Percentiles rank a stretch among this genome's conserved stretches.
These are phyloP conservation scores for Cutaneotrichosporon sp. DNA, from an alignment of 1,284 basidiomycete genomes.

Conservation along the genomic window DNA sequence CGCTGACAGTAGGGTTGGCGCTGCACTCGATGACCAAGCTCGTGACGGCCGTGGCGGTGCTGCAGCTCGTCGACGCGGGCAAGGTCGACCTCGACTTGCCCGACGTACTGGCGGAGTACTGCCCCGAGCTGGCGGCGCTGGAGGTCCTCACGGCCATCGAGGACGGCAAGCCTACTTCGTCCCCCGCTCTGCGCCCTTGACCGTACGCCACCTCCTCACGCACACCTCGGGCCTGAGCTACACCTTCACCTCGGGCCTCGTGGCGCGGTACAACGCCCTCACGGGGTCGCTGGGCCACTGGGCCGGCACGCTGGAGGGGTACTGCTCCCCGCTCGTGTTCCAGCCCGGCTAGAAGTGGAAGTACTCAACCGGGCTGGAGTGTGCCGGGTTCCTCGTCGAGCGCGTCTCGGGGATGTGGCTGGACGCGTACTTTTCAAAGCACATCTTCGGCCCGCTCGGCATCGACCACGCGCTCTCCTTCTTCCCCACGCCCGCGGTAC, in stretches of 20 bases:
- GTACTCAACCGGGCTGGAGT: slow-evolving; percentile 46
- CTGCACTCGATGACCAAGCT: slow-evolving; percentile 45
- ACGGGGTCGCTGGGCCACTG: no score
- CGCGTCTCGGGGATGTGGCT: slow-evolving; percentile 40
- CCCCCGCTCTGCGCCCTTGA: slow-evolving; percentile 33
- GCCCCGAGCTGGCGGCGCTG: slow-evolving; percentile 37
- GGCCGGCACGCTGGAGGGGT: slow-evolving; percentile 13
- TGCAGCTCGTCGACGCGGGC: slow-evolving; percentile 23
- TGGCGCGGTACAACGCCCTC: no score
- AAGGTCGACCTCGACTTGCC: slow-evolving; percentile 28
- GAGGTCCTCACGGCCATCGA: slow-evolving; percentile 35
- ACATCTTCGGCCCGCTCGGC: slow-evolving; percentile 44
- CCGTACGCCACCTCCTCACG: slow-evolving; percentile 41
- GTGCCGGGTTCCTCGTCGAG: slow-evolving; percentile 41
- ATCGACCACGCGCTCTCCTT: slow-evolving; percentile 34
- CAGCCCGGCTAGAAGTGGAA: slow-evolving; percentile 40
- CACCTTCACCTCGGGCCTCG: not conserved
- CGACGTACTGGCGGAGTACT: slow-evolving; percentile 25
- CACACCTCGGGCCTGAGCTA: slow-evolving; percentile 34
- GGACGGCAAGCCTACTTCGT: slow-evolving; percentile 30
- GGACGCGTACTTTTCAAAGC: slow-evolving; percentile 39
- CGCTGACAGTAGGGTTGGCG: slow-evolving; percentile 29
- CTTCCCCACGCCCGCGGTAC: slow-evolving; percentile 31
- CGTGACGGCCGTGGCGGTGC: slow-evolving; percentile 22
- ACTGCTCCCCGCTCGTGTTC: slow-evolving; percentile 32